A percentile compares a stretch with the other conserved stretches of the same genome.
These are phyloP conservation scores for Magnusiomyces tetraspermus DNA, from an alignment of 1,139 yeast species.

Conservation along the genomic window DNA sequence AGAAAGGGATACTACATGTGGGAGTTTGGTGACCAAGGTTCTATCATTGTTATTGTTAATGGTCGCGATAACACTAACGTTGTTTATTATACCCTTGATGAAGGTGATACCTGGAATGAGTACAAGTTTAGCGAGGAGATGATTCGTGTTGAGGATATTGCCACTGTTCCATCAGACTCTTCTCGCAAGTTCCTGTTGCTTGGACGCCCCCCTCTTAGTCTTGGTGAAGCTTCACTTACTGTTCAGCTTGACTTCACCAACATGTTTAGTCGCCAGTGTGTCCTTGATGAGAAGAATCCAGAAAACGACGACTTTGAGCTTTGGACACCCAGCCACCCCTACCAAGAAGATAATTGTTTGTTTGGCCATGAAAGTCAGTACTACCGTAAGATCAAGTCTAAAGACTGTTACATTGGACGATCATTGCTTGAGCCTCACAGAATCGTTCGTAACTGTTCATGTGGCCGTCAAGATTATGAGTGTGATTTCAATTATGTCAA, in stretches of 20 bases:
- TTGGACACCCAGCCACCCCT: conserved; percentile 73
- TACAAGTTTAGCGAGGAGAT: conserved; percentile 52
- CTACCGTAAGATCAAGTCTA: conserved; percentile 56
- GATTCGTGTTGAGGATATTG: conserved; percentile 57
- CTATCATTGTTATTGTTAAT: conserved; percentile 64
- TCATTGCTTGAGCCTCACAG: conserved; percentile 41
- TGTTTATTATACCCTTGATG: conserved; percentile 61
- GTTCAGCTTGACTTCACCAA: conserved; percentile 62
- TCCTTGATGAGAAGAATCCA: conserved; percentile 49
- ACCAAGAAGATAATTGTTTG: conserved; percentile 50
- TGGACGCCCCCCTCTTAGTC: conserved; percentile 33
- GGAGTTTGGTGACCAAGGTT: conserved; percentile 96
- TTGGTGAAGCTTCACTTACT: conserved; percentile 38
- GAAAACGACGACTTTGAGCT: conserved; percentile 67
- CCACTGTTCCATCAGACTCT: conserved; percentile 87
- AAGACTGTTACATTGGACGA: conserved; percentile 70
- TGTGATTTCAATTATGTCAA: conserved; percentile 81
- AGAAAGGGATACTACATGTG: conserved; percentile 70
- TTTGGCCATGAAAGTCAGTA: conserved; percentile 84
- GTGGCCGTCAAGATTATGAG: conserved; percentile 83
- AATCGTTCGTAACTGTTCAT: conserved; percentile 59
- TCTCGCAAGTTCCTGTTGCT: conserved; percentile 62
- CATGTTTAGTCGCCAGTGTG: conserved; percentile 60
- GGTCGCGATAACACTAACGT: conserved; percentile 49
- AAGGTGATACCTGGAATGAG: conserved; percentile 69